These are phyloP conservation scores for Xylaria sp. DNA, from an alignment of 2,329 filamentous ascomycete genomes.

Conservation along the genomic window DNA sequence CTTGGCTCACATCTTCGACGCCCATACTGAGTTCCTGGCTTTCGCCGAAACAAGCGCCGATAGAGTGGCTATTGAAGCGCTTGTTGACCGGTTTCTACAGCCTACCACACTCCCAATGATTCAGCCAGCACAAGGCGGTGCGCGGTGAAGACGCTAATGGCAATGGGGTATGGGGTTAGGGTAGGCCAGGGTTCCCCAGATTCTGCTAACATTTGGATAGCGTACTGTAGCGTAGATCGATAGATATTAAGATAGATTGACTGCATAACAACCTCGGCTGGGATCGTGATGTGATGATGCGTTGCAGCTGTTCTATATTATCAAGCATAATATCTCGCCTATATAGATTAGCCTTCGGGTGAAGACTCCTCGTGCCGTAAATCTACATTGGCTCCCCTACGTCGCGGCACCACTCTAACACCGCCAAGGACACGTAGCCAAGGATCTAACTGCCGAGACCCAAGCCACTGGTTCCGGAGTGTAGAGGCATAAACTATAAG, in stretches of 20 bases:
- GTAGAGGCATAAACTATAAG: constrained; percentile 3
- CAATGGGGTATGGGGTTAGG: too few species aligned
- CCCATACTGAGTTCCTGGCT: constrained; percentile 9
- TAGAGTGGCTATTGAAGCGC: constrained; percentile 26
- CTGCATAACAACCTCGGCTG: constrained; percentile 10
- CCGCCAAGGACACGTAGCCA: constrained; percentile 16
- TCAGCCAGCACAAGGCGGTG: background rate
- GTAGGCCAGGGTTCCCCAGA: constrained; percentile 22
- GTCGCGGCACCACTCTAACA: background rate
- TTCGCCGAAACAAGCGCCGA: constrained; percentile 22
- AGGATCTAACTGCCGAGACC: constrained; percentile 26
- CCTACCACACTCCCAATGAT: constrained; percentile 9
- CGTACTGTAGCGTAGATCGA: background rate
- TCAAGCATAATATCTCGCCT: background rate
- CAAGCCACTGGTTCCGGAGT: constrained; percentile 11
- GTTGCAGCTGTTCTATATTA: background rate
- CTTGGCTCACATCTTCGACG: constrained; percentile 33
- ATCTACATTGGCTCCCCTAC: constrained; percentile 1
- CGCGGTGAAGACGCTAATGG: background rate
- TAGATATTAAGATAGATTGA: constrained; percentile 13
- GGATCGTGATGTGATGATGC: constrained; percentile 1
- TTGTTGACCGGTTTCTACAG: constrained; percentile 23
- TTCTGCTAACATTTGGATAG: constrained; percentile 11
- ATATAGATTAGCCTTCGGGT: constrained; percentile 21
- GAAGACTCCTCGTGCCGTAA: background rate